Evolutionary conservation across 75 land plant species (phyloP).

Genomic region (Picea sitchensis): DNA sequence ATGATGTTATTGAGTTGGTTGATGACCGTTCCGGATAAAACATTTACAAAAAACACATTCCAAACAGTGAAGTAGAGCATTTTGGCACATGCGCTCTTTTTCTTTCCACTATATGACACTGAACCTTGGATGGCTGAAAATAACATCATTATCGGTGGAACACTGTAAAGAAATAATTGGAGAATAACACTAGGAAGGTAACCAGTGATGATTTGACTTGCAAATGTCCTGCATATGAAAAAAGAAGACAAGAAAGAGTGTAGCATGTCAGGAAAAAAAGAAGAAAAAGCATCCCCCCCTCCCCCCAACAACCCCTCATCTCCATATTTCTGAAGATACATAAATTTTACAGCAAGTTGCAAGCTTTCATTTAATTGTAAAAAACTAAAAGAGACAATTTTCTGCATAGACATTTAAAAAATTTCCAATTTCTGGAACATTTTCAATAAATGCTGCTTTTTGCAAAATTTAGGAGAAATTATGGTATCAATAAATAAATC

Average conservation of each 20-base stretch:
- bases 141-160: slow-evolving; percentile 79
- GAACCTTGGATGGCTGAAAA: slow-evolving; percentile 76
- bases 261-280: background rate
- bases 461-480: background rate
- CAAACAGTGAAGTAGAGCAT: slow-evolving; percentile 73
- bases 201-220: slow-evolving; percentile 67
- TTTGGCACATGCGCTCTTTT: slow-evolving; percentile 79
- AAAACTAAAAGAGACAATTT: too few species aligned
- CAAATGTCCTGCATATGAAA: slow-evolving; percentile 44
- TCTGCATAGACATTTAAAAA: too few species aligned
- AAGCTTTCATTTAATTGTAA: too few species aligned
- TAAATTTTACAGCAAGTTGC: too few species aligned
- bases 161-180: slow-evolving; percentile 44
- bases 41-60: slow-evolving; percentile 84
- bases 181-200: slow-evolving; percentile 87
- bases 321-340: background rate
- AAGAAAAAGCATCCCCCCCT: background rate
- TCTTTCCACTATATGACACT: slow-evolving; percentile 77
- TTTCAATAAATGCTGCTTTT: background rate
- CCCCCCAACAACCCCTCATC: background rate
- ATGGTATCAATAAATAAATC: too few species aligned
- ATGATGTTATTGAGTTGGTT: slow-evolving; percentile 32
- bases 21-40: slow-evolving; percentile 64
- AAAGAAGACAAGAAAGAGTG: background rate
- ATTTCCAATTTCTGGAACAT: background rate